A percentile compares a stretch with the other conserved stretches of the same genome.
Conservation (phyloP, 345 rosid genomes). For the Acer negundo region DNA sequence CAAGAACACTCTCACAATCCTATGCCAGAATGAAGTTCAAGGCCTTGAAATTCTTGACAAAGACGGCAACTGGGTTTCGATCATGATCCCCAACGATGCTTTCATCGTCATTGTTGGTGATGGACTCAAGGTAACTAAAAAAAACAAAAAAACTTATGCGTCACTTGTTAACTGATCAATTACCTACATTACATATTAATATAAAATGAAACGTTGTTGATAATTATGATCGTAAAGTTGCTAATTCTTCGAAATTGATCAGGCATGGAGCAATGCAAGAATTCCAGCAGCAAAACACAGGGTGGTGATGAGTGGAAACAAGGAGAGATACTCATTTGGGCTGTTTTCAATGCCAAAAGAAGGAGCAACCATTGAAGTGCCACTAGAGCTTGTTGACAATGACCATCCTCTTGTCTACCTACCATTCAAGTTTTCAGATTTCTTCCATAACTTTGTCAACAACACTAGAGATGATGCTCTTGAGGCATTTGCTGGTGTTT, state of each 20-base stretch:
- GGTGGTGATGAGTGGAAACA: conserved; percentile 42
- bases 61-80: conserved; percentile 36
- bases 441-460: conserved; percentile 37
- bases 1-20: conserved; percentile 43
- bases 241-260: neutral
- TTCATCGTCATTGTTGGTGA: conserved; percentile 45
- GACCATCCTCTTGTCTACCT: conserved; percentile 53
- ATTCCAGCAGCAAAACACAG: conserved; percentile 46
- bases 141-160: no score
- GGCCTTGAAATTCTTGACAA: conserved; percentile 45
- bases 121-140: conserved; percentile 40
- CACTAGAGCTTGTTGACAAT: conserved; percentile 38
- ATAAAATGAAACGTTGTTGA: neutral
- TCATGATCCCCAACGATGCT: conserved; percentile 36
- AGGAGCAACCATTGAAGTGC: conserved; percentile 35
- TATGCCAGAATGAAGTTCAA: conserved; percentile 51
- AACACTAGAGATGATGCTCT: conserved; percentile 44
- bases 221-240: neutral
- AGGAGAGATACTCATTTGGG: conserved; percentile 48
- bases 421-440: conserved; percentile 47
- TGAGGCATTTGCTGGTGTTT: conserved; percentile 43
- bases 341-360: conserved; percentile 44
- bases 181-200: neutral
- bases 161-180: neutral
- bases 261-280: conserved; percentile 69